Evolutionary conservation across 2,329 filamentous ascomycete genomes (phyloP), one percentile per base, ranked within the genome.

Genomic region (Hypoxylon sp.): DNA sequence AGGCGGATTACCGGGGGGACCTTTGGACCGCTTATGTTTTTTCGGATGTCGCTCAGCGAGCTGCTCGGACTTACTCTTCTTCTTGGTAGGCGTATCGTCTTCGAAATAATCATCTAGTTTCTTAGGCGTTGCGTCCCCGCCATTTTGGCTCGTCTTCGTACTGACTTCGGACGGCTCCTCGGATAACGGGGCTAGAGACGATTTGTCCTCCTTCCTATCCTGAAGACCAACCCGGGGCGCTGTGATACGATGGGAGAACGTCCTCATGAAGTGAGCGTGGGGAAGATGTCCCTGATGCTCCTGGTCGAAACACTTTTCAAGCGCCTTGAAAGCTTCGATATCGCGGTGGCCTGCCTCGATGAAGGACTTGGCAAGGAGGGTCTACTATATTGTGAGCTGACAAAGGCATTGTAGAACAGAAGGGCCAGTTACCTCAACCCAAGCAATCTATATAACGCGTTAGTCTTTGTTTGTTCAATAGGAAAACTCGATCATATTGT

Each of bases 251-350:
- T 88, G 84, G 66, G 86, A 88, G 55, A 86, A 80, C 0, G 87
- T 86, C 42, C 88, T 80, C 88, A 91, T 90, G 69, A 88, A 90
- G 50, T 88, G 84, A 0, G 87, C 88, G 72, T 91, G 88, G 0
- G 85, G 81, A 46, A 85, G 82, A 29, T 84, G 83, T 0, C 88
- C 88, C 0, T 87, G 82, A 74, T 90, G 88, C 67, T 89, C 87
- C 69, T 90, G 87, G 47, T 85, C 85, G 68, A 90, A 89, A 2
- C 86, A 88, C 67, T 85, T 84, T 71, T 89, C 87, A 2, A 91
- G 75, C 0, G 87, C 86, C 72, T 89, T 90, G 78, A 89, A 90
- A 1, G 86, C 85, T 73, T 89, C 87, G 1, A 89, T 84, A 74
- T 91, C 88, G n/a, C 83, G 83, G 15, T 85, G 84, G 0, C 87